Base-by-base conservation (phyloP, 2,329 filamentous ascomycete species). In the Fusarium miscanthi region DNA sequence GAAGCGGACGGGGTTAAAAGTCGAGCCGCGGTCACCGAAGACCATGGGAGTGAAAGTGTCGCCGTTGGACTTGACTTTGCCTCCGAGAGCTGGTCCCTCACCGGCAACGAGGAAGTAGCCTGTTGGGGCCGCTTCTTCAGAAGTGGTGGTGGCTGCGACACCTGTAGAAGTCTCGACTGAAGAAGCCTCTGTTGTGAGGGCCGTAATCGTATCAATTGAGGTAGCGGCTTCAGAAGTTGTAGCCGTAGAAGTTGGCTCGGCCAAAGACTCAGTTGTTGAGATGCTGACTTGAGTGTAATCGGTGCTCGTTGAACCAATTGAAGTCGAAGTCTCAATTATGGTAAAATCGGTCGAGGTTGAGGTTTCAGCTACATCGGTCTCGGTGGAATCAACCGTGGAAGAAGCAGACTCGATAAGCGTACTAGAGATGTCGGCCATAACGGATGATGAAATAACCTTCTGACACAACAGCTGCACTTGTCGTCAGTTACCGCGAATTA, bases 371-470 rank as follows among this genome's bases (percentile, higher is more conserved):
- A 14, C 43, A 14, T 51, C 11, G 23, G 19, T 53, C 8, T 37
- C 33, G 8, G 30, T 23, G 5, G 49, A 14, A 6, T 16, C 35
- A 8, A n/a, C 1, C 8, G 35, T n/a, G 5, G 51, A 31, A 54
- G 51, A 30, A 12, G 21, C 10, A 31, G 21, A 41, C 3, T 19
- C 51, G 8, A n/a, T 8, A 4, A 41, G 2, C 3, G 37, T 31
- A 4, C 25, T 54, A 5, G 51, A 38, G 25, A 12, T 1, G 6
- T 2, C 35, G 19, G 30, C 5, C 0, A 19, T 1, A 6, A 37
- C 19, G 1, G 37, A 54, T 13, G 51, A 30, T 5, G 25, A 30
- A 13, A 31, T 8, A 6, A n/a, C 5, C 21, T 13, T 13, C 8
- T 3, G 51, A 31, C 2, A 41, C 21, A 43, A 17, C 10, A 5